These are phyloP conservation scores for Ambrosiella xylebori DNA, from an alignment of 2,329 filamentous ascomycete species.

Conservation along the genomic window DNA sequence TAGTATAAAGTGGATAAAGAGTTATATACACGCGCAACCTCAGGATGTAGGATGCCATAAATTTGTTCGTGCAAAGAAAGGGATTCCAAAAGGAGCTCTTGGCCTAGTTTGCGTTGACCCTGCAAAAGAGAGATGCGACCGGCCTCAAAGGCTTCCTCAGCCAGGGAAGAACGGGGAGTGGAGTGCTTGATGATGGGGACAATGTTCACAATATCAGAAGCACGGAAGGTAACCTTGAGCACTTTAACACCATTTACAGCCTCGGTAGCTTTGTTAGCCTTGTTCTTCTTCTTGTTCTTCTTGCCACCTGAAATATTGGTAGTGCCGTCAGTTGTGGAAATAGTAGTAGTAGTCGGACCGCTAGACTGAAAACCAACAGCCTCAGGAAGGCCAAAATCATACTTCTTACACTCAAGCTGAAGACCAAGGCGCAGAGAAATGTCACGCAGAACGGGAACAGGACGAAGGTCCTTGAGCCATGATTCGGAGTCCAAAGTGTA, in stretches of 20 bases:
- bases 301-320: constrained; percentile 27
- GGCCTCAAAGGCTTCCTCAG: constrained; percentile 89
- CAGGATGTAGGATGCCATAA: constrained; percentile 90
- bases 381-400: constrained; percentile 19
- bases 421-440: constrained; percentile 76
- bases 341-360: constrained; percentile 19
- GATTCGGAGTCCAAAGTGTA: constrained; percentile 46
- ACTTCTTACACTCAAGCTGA: constrained; percentile 59
- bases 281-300: constrained; percentile 36
- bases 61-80: constrained; percentile 95
- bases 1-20: constrained; percentile 92
- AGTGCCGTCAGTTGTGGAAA: constrained; percentile 18
- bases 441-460: constrained; percentile 76
- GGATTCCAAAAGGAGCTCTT: constrained; percentile 90
- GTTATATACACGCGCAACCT: constrained; percentile 91
- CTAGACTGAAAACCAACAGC: constrained; percentile 15
- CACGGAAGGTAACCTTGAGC: constrained; percentile 46
- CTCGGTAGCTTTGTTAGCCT: constrained; percentile 42
- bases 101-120: constrained; percentile 85
- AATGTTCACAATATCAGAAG: constrained; percentile 79
- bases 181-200: constrained; percentile 95
- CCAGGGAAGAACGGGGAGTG: constrained; percentile 71
- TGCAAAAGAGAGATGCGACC: constrained; percentile 93
- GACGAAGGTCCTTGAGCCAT: constrained; percentile 52
- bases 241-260: constrained; percentile 30